Evolutionary conservation across 1,139 yeast species (phyloP).

Genomic region (Pichia sp.): DNA sequence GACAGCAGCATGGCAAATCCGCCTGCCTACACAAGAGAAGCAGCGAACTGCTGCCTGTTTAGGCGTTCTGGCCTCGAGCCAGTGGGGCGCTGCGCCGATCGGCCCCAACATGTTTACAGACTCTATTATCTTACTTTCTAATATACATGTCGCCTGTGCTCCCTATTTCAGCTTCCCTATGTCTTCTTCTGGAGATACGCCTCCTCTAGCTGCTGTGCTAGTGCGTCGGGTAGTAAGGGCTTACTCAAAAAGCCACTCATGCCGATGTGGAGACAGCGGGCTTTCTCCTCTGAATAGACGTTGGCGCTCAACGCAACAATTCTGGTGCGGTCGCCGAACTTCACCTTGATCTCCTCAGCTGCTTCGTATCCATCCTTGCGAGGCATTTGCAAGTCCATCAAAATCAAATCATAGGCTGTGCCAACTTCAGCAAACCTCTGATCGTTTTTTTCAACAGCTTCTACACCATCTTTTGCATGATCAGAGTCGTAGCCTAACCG

Average conservation of each 20-base stretch:
- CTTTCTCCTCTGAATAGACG: slow-evolving; percentile 76
- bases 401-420: slow-evolving; percentile 56
- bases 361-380: slow-evolving; percentile 77
- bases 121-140: neutral
- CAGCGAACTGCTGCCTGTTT: neutral
- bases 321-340: slow-evolving; percentile 48
- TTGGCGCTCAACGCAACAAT: slow-evolving; percentile 87
- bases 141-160: neutral
- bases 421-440: slow-evolving; percentile 26
- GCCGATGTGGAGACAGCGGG: slow-evolving; percentile 67
- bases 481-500: slow-evolving; percentile 51
- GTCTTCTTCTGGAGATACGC: slow-evolving; percentile 6
- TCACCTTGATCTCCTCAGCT: slow-evolving; percentile 57
- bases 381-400: slow-evolving; percentile 96
- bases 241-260: slow-evolving; percentile 81
- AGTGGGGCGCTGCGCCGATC: neutral
- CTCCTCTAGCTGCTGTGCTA: slow-evolving; percentile 35
- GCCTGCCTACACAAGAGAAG: neutral
- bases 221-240: slow-evolving; percentile 49
- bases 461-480: slow-evolving; percentile 54
- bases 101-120: neutral
- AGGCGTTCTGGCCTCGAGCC: neutral
- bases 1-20: neutral
- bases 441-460: slow-evolving; percentile 42
- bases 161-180: neutral